Evolutionary conservation across 768 basidiomycete genomes (phyloP).

Genomic region (Auriculariales sp.): DNA sequence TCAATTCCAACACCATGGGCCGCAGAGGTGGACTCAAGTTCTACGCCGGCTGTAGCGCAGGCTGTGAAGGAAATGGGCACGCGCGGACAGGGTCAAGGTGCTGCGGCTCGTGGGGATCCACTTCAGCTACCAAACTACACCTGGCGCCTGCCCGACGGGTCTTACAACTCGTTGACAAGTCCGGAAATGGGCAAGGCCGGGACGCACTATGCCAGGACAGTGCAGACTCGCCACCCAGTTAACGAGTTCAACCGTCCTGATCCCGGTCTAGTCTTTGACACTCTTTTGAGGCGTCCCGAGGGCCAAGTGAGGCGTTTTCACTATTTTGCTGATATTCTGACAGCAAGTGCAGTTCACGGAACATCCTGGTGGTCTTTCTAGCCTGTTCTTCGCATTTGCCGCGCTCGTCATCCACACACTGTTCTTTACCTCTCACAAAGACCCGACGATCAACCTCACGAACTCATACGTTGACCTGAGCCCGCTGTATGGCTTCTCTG

Average conservation of each 20-base stretch:
- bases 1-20: background rate
- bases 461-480: constrained; percentile 69
- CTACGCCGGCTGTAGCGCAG: background rate
- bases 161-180: constrained; percentile 19
- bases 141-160: constrained; percentile 21
- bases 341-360: constrained; percentile 11
- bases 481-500: constrained; percentile 53
- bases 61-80: constrained; percentile 10
- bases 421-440: constrained; percentile 39
- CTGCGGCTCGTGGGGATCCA: background rate
- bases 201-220: constrained; percentile 30
- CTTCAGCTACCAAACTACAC: background rate
- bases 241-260: constrained; percentile 42
- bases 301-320: constrained; percentile 17
- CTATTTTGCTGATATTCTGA: constrained; percentile 20
- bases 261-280: constrained; percentile 55
- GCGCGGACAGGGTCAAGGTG: constrained; percentile 30
- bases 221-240: constrained; percentile 21
- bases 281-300: constrained; percentile 28
- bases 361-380: constrained; percentile 58
- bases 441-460: constrained; percentile 42
- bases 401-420: constrained; percentile 60
- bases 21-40: too few relatives aligned
- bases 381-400: constrained; percentile 68
- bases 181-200: constrained; percentile 21